These are phyloP conservation scores for Chrysochromulina tobinii DNA, from an alignment of 78 protist genomes.

Conservation along the genomic window DNA sequence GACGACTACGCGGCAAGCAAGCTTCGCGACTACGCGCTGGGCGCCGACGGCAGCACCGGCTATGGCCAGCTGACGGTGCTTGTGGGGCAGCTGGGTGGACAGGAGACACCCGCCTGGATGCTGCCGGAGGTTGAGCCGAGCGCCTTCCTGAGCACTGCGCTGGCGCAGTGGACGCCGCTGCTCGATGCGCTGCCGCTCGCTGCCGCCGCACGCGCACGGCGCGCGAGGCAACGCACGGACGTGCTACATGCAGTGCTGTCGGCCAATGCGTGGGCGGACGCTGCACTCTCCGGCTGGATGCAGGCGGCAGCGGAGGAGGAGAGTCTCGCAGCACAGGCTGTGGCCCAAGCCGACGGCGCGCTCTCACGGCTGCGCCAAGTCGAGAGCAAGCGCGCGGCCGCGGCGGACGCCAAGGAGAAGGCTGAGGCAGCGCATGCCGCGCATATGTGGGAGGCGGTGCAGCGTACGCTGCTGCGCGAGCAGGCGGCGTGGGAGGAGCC, in stretches of 20 bases:
- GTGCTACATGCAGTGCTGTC: too few species aligned
- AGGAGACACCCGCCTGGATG: not conserved
- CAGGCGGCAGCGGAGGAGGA: too few species aligned
- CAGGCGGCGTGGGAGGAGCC: slow-evolving; percentile 9
- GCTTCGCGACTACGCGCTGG: not conserved
- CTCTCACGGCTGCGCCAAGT: too few species aligned
- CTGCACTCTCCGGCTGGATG: too few species aligned
- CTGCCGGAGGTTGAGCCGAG: not conserved
- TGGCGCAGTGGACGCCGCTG: not conserved
- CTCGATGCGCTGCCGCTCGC: not conserved
- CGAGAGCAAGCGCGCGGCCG: too few species aligned
- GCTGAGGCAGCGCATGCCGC: not conserved
- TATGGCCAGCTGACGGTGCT: not conserved
- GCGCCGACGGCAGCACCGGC: not conserved
- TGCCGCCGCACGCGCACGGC: not conserved
- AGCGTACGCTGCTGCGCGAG: not conserved
- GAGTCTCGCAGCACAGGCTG: too few species aligned
- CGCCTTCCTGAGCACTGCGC: not conserved
- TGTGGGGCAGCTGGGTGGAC: not conserved
- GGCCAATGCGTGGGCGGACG: too few species aligned
- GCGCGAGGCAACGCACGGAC: too few species aligned
- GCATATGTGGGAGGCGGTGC: not conserved
- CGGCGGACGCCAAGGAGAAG: not conserved
- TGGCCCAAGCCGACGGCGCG: too few species aligned
- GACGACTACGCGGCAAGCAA: too few species aligned